Conservation (phyloP, 2,329 filamentous ascomycete genomes). For the Pseudocercospora cruenta region DNA sequence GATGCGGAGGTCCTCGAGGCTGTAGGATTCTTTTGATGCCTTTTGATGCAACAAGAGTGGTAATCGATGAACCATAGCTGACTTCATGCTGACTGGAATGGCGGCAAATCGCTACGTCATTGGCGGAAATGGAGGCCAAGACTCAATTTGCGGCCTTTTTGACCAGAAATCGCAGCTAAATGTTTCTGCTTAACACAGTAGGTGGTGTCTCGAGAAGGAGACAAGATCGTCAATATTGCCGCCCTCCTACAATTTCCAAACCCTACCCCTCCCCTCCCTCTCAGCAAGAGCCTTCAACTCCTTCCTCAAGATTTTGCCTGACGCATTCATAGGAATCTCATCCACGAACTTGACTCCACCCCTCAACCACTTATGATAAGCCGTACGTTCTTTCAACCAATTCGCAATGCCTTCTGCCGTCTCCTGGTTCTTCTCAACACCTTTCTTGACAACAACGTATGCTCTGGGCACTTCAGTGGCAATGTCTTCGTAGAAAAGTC, state of each 20-base stretch:
- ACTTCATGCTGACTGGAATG: constrained; percentile 9
- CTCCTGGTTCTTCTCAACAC: background rate
- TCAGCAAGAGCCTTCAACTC: constrained; percentile 60
- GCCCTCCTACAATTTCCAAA: background rate
- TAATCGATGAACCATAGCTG: constrained; percentile 1
- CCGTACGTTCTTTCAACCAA: constrained; percentile 58
- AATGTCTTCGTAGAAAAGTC: constrained; percentile 67
- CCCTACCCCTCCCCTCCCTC: background rate
- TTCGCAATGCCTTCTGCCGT: constrained; percentile 55
- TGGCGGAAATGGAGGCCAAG: background rate
- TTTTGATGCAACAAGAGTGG: background rate
- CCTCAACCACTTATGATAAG: constrained; percentile 64
- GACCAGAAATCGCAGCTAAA: background rate
- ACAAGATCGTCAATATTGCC: too few relatives aligned
- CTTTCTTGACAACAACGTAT: constrained; percentile 39
- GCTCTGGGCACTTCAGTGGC: constrained; percentile 51
- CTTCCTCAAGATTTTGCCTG: constrained; percentile 60
- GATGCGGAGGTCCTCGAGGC: background rate
- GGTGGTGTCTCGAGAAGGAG: too few relatives aligned
- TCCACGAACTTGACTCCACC: constrained; percentile 62
- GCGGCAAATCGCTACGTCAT: background rate
- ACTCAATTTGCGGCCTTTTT: background rate
- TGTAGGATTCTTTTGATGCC: background rate
- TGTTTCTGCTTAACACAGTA: background rate
- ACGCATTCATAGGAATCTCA: constrained; percentile 62